phyloP scores from a whole-genome alignment of 2,329 filamentous ascomycete species.

The Cryphonectria japonica region DNA sequence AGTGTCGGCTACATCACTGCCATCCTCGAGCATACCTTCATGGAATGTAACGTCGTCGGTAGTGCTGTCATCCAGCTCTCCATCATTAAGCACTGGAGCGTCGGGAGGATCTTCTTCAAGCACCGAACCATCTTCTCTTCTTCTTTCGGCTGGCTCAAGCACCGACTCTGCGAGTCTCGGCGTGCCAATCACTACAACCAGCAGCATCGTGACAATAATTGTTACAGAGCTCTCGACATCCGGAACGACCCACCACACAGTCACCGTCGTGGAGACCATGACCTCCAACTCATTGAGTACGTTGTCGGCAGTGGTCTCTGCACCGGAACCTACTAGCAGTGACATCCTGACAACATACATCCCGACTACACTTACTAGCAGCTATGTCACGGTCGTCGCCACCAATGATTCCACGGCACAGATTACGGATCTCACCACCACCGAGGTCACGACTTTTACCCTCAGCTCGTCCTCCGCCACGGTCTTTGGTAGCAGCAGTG shows the following conservation, averaged over 20 bases:
- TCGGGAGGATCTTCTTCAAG: slow-evolving; percentile 10
- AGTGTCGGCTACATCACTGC: background rate
- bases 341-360: background rate
- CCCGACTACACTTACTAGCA: slow-evolving; percentile 19
- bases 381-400: slow-evolving; percentile 15
- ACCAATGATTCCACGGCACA: slow-evolving; percentile 27
- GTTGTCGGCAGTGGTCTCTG: background rate
- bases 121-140: background rate
- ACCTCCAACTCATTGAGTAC: slow-evolving; percentile 5
- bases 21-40: background rate
- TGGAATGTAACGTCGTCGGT: slow-evolving; percentile 4
- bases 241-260: slow-evolving; percentile 17
- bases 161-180: background rate
- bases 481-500: background rate
- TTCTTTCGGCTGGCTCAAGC: background rate
- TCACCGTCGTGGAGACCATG: slow-evolving; percentile 13
- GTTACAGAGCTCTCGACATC: slow-evolving; percentile 22
- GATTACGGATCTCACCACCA: slow-evolving; percentile 23
- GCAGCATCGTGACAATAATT: slow-evolving; percentile 13
- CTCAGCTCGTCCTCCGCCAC: slow-evolving; percentile 5
- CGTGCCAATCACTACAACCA: slow-evolving; percentile 11
- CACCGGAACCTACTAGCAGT: background rate
- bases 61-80: background rate
- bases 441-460: slow-evolving; percentile 14
- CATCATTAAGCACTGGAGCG: background rate